Evolutionary conservation across 2,329 filamentous ascomycete species (phyloP), one percentile per base, ranked within the genome.

Genomic region (Alternaria atra): DNA sequence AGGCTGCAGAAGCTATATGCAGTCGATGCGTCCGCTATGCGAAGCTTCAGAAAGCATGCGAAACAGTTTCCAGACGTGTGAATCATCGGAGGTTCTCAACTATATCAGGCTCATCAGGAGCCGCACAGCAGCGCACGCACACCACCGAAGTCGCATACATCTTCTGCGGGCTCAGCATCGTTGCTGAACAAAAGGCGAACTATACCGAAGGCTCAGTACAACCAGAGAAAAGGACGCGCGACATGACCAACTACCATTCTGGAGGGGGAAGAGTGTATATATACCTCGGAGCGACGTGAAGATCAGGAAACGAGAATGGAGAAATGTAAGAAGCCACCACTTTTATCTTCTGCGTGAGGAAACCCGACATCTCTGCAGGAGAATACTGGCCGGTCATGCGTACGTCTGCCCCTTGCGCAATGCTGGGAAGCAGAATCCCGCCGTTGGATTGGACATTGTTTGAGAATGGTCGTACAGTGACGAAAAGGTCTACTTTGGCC

Each of bases 381-480:
- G 30, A 8, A 25, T 25, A 35, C 46, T 25, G 17, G 8, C 13
- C 20, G 17, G 30, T 23, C 17, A 48, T 15, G 46, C 46, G 30
- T n/a, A 23, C 10, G 46, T 9, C 17, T 6, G 10, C 30, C 12
- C 5, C 13, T 32, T 48, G 30, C 30, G 46, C 17, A 5, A 20
- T 13, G 2, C 5, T 23, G 25, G 46, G 12, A 23, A n/a, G 20
- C 30, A 6, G n/a, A 37, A 50, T 5, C 27, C 13, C 13, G 20
- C 32, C 8, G n/a, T 25, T 40, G 20, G 29, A 34, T 32, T 30
- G 35, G 34, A 42, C 27, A 27, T 23, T 25, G 17, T 60, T 56
- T 48, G 52, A 60, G 52, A 60, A 63, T 9, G 12, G 52, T 61
- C 37, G 57, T 57, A 64, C 46, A 53, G 35, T 20, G 27, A 52